Percentiles rank a stretch among this genome's conserved stretches.
Evolutionary conservation across 225 moss, liverwort and hornwort genomes (phyloP).

Genomic region (Climacium dendroides): DNA sequence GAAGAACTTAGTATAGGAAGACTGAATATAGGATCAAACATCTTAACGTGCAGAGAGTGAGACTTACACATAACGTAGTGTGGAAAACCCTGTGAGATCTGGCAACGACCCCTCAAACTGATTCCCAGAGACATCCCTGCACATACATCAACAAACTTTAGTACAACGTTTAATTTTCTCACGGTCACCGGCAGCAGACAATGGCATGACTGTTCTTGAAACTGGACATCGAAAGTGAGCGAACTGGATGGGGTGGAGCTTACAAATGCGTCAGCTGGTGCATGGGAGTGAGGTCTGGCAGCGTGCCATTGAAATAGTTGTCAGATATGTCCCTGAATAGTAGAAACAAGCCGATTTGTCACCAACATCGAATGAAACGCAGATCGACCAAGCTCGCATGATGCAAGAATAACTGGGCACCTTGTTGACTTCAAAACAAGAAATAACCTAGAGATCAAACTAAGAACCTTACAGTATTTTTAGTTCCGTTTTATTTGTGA

Average conservation of each 20-base stretch:
- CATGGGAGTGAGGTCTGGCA: neutral
- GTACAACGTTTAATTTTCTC: neutral
- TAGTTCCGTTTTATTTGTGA: neutral
- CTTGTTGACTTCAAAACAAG: neutral
- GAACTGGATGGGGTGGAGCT: neutral
- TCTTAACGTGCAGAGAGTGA: neutral
- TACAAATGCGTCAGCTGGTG: neutral
- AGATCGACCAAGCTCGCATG: neutral
- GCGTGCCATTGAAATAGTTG: neutral
- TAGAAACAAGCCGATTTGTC: neutral
- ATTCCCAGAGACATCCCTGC: constrained; percentile 16
- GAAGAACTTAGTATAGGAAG: neutral
- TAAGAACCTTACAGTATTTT: neutral
- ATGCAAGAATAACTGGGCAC: neutral
- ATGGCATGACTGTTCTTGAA: neutral
- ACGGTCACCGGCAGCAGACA: neutral
- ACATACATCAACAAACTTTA: neutral
- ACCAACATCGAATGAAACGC: neutral
- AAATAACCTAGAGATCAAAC: neutral
- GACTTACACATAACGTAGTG: neutral
- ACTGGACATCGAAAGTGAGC: neutral
- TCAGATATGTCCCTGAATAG: constrained; percentile 8
- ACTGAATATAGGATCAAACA: neutral
- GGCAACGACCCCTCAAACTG: neutral
- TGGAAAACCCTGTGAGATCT: neutral